Evolutionary conservation across 768 basidiomycete species (phyloP), one percentile per base, ranked within the genome.

Genomic region (Tricholoma saponaceum): DNA sequence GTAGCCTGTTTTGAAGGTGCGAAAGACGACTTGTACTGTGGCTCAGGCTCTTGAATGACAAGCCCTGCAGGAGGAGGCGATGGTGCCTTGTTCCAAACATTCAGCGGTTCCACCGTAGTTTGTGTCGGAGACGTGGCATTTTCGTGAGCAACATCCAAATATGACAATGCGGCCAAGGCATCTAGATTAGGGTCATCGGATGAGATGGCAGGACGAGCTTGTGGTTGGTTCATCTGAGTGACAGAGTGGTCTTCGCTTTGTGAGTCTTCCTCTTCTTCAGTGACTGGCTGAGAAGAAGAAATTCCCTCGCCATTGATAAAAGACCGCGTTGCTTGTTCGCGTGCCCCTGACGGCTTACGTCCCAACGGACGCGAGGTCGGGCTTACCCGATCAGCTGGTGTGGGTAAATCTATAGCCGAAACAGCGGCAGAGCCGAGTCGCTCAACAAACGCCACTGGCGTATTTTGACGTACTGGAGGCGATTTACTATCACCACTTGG

Each of bases 341-440:
- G 90, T 85, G 90, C 90, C 51, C 90, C 90, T 30, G 88, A 86
- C 20, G 90, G 90, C 66, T 88, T 90, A 72, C 88, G 85, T 72
- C 86, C 85, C 49, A 77, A 67, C 53, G 70, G 72, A 64, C 78
- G 74, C 58, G 71, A 69, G 64, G 53, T 65, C 50, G 71, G 70
- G 59, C 63, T 77, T 64, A 62, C 60, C 68, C 62, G 73, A 64
- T 68, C 70, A 55, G 62, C 64, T 47, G 63, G 39, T 56, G 53
- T 62, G 47, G 68, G 47, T 62, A 63, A 55, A 58, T 58, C 52
- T 58, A 55, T 35, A 52, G 59, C 46, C 47, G 26, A 26, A 14
- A 26, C 46, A 25, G 46, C 14, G 25, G 58, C n/a, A n/a, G 66
- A 41, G 65, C 63, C 30, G 67, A 60, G 58, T 58, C 61, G 30